Evolutionary conservation across 2,329 filamentous ascomycete genomes (phyloP), one percentile per base, ranked within the genome.

Genomic region (Scytalidium lignicola): DNA sequence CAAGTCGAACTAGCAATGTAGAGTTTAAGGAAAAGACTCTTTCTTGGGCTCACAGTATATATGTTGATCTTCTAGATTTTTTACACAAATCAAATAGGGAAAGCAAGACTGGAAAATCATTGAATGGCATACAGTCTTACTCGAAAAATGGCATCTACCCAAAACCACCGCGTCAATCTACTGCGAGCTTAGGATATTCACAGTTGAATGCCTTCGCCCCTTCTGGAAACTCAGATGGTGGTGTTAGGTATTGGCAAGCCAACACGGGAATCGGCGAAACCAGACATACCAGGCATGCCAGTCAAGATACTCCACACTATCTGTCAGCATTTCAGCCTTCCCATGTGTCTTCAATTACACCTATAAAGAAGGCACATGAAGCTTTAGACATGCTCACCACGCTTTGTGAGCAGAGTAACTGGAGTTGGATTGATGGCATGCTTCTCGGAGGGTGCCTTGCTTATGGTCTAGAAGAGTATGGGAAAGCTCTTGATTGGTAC

Each of bases 381-480:
- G 86, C 87, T 2, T 68, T 95, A 18, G 80, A 88, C 32, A 80
- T 90, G 60, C 74, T 96, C 18, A 83, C 81, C 15, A 80, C 75
- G 55, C 70, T 95, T 6, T 95, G 90, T 63, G 82, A 87, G 59
- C 85, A 92, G 64, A 89, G 85, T 60, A 78, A 77, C 9, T 93
- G 89, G 88, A 80, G 83, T 58, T 99, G 93, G 93, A 79, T 90
- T 47, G 92, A 97, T 63, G 93, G 93, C 2, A 91, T 97, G 74
- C 74, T 97, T 37, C 74, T 97, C 6, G 90, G 88, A 37, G 93
- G 93, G 2, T 97, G 93, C 69, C 74, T 99, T 50, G 86, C 92
- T 44, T 97, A 97, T 70, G 91, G 88, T 7, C 71, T 97, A 13
- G 89, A 90, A 53, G 83, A 89, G 62, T 95, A 93, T 63, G 79